Conservation (phyloP, 2,329 filamentous ascomycete genomes). For the Moelleriella libera region DNA sequence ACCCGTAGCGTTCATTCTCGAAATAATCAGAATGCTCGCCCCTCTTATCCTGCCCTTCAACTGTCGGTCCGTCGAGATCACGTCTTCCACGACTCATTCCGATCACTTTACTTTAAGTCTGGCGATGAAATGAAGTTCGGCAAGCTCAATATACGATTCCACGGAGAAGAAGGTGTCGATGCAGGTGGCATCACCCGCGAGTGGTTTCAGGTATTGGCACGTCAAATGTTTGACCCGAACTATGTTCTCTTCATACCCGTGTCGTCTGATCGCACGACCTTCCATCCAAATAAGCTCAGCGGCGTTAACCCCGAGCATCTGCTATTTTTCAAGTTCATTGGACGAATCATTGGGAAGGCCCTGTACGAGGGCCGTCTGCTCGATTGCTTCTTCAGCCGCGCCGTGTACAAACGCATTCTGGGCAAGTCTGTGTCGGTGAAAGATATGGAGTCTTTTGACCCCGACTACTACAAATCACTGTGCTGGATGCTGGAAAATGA, state of each 20-base stretch:
- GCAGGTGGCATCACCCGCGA: conserved; percentile 94
- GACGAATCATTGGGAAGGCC: conserved; percentile 94
- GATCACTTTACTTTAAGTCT: conserved; percentile 91
- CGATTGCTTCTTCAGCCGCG: conserved; percentile 97
- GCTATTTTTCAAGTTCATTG: conserved; percentile 98
- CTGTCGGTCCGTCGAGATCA: conserved; percentile 84
- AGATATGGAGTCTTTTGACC: conserved; percentile 97
- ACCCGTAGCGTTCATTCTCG: conserved; percentile 73
- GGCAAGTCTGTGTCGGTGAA: conserved; percentile 93
- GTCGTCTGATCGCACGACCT: conserved; percentile 91
- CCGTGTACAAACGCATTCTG: conserved; percentile 95
- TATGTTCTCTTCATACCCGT: conserved; percentile 95
- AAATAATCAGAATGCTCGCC: conserved; percentile 53
- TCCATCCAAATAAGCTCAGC: conserved; percentile 94
- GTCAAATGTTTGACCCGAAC: conserved; percentile 98
- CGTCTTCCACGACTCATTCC: conserved; percentile 97
- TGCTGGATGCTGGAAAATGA: conserved; percentile 98
- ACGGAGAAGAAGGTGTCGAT: conserved; percentile 93
- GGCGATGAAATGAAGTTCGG: conserved; percentile 98
- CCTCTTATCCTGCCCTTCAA: conserved; percentile 60
- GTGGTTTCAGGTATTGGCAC: conserved; percentile 95
- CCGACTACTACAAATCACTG: conserved; percentile 97
- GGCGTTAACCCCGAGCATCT: conserved; percentile 90
- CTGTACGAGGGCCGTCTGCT: conserved; percentile 91
- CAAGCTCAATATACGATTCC: conserved; percentile 95